Conservation (phyloP, 306 rosid genomes). For the Sesbania bispinosa region DNA sequence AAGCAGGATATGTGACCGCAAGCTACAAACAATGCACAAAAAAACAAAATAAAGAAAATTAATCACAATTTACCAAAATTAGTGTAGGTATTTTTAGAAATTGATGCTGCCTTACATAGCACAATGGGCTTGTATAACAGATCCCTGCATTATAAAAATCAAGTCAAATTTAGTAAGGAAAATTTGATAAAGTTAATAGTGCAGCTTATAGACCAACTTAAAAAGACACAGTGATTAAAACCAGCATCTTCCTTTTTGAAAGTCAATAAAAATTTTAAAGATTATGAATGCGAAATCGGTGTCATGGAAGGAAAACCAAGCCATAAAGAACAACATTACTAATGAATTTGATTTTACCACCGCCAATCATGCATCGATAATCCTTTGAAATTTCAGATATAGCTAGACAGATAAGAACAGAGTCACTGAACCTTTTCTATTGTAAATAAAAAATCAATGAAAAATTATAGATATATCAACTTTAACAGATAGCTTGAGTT, state of each 20-base stretch:
- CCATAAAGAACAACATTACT: too few species aligned
- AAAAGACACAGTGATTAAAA: background rate
- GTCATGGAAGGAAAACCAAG: too few species aligned
- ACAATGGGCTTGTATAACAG: conserved; percentile 80
- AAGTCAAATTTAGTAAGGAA: conserved; percentile 17
- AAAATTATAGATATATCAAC: background rate
- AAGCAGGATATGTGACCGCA: conserved; percentile 90
- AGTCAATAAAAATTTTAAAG: too few species aligned
- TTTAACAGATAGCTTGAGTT: background rate
- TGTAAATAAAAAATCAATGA: background rate
- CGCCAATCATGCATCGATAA: background rate
- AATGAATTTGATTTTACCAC: background rate
- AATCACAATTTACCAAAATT: background rate
- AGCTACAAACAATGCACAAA: conserved; percentile 43
- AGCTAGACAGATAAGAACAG: background rate
- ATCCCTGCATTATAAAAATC: conserved; percentile 59
- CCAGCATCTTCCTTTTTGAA: background rate
- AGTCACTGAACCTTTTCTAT: background rate
- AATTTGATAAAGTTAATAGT: background rate
- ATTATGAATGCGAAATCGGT: background rate
- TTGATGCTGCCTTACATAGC: conserved; percentile 52
- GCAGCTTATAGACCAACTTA: background rate
- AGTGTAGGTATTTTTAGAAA: background rate
- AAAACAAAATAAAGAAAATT: background rate
- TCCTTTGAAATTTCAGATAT: background rate